Evolutionary conservation across 441 rosid species (phyloP), one percentile per base, ranked within the genome.

Genomic region (Populus hybrid): DNA sequence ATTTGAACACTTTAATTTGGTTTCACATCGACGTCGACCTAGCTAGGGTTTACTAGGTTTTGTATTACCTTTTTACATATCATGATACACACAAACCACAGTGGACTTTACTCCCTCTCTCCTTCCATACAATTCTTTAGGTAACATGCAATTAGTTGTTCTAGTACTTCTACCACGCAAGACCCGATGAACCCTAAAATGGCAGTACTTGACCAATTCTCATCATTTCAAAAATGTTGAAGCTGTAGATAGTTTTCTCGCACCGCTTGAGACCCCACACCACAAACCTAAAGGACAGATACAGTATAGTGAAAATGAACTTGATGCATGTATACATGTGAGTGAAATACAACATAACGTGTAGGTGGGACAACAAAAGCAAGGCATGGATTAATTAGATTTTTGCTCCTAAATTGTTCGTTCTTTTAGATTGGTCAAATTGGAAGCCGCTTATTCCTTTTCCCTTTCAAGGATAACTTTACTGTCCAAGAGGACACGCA

Each of bases 321-420:
- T 42, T 69, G 71, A 7, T 53, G 6, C 40, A 61, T 69, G 71
- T 7, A 31, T 26, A 40, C 76, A 56, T n/a, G 78, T 67, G 80
- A 80, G 84, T 68, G 77, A 72, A 50, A 74, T 36, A 77, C 84
- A 76, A 40, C 9, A 78, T 63, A 40, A 78, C 71, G 59, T 68
- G 61, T 18, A 63, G n/a, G 18, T 3, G 81, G 84, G 29, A 59
- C 50, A 79, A 74, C 70, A n/a, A 16, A 74, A 73, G 28, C 56
- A 40, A 59, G 10, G 50, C 74, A 50, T 20, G 59, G 9, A 11
- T 70, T 21, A 12, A 11, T 70, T 29, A 20, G 61, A 9, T 56
- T 50, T 14, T 14, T 71, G 21, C n/a, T 8, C 21, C 9, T 69
- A 18, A 56, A 26, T 7, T 36, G n/a, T 21, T 6, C 61, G 26